These are phyloP conservation scores for Vitis hybrid DNA, from an alignment of 177 flowering plant species.

Conservation along the genomic window DNA sequence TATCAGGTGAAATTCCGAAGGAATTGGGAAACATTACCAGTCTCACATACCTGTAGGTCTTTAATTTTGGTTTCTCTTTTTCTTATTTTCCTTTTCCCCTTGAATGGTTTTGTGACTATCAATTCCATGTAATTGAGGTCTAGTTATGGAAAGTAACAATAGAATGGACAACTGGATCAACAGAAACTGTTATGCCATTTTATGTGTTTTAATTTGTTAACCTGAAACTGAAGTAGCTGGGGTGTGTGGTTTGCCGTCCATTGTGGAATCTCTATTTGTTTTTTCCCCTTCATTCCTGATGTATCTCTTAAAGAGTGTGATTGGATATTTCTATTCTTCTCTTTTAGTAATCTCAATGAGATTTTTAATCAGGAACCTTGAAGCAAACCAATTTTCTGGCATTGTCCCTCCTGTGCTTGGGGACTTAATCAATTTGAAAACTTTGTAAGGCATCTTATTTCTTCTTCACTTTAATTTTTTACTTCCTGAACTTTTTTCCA, in stretches of 20 bases:
- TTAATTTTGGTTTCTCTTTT: neutral
- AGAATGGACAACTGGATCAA: neutral
- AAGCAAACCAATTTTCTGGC: slow-evolving; percentile 36
- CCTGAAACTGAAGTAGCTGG: neutral
- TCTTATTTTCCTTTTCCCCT: neutral
- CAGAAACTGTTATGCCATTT: neutral
- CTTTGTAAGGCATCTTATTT: slow-evolving; percentile 23
- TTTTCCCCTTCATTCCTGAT: no score
- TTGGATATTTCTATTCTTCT: neutral
- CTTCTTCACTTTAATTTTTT: no score
- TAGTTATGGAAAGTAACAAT: neutral
- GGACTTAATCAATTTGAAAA: slow-evolving; percentile 21
- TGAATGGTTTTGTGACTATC: neutral
- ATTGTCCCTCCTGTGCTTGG: slow-evolving; percentile 31
- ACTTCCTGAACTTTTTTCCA: no score
- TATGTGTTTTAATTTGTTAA: neutral
- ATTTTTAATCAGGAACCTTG: slow-evolving; percentile 26
- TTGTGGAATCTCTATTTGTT: neutral
- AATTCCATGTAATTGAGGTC: neutral
- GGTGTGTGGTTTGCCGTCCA: neutral
- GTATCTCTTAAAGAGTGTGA: neutral
- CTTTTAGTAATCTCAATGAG: neutral
- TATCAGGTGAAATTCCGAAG: slow-evolving; percentile 39
- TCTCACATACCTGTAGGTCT: slow-evolving; percentile 33
- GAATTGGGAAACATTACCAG: slow-evolving; percentile 30